Conservation (phyloP, 768 basidiomycete species). For the Harrya chromipes region DNA sequence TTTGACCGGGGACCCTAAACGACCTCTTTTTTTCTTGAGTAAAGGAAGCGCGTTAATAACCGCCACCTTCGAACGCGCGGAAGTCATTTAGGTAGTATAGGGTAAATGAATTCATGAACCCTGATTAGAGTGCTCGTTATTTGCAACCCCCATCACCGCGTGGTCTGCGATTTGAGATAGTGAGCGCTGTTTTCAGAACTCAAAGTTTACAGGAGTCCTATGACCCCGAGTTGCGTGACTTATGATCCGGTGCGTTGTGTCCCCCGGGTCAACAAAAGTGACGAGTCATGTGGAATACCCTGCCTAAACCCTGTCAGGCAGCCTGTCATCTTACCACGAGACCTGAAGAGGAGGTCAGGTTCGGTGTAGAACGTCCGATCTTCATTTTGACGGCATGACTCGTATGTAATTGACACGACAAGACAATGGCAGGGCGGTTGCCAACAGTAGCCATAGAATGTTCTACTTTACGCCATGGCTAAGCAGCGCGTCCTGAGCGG, state of each 20-base stretch:
- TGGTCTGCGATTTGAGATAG: slow-evolving; percentile 1
- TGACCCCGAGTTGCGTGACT: background rate
- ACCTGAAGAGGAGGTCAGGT: background rate
- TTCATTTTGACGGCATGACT: background rate
- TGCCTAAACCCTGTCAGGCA: background rate
- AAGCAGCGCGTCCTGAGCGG: too few relatives aligned
- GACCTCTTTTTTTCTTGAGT: background rate
- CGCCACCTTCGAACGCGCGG: slow-evolving; percentile 1
- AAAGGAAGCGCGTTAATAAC: slow-evolving; percentile 6
- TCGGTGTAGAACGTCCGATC: background rate
- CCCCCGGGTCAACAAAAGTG: too few relatives aligned
- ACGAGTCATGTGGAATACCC: background rate
- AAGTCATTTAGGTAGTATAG: background rate
- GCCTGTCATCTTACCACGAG: too few relatives aligned
- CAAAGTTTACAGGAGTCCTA: background rate
- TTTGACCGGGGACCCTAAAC: too few relatives aligned
- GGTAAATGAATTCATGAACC: too few relatives aligned
- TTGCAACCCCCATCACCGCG: background rate
- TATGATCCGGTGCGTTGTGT: background rate
- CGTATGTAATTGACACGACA: slow-evolving; percentile 2
- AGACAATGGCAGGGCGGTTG: background rate
- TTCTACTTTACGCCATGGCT: background rate
- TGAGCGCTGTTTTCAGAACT: too few relatives aligned
- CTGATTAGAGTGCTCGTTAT: too few relatives aligned
- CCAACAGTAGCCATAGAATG: too few relatives aligned